phyloP scores from a whole-genome alignment of 805 yeast genomes.

The Metschnikowia santaceciliae region DNA sequence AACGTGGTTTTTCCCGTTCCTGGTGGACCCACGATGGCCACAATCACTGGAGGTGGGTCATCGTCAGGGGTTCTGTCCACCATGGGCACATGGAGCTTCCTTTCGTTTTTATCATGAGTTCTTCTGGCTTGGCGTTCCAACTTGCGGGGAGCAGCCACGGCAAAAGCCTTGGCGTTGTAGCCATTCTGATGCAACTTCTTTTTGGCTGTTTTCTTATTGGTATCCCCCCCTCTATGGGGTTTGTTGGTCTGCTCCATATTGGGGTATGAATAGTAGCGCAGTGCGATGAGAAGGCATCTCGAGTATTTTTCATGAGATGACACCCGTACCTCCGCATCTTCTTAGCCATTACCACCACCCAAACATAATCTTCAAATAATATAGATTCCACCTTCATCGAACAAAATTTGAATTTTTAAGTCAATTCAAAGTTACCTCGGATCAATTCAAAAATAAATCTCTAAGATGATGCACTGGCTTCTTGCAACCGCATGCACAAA shows the following conservation, averaged over 20 bases:
- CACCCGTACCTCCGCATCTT: conserved; percentile 3
- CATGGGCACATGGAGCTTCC: conserved; percentile 93
- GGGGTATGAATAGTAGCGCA: conserved; percentile 11
- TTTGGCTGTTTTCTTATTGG: conserved; percentile 58
- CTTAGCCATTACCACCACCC: no score
- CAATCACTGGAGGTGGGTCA: conserved; percentile 94
- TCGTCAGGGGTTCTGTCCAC: conserved; percentile 96
- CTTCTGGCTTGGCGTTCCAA: conserved; percentile 80
- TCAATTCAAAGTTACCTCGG: no score
- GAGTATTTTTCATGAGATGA: conserved; percentile 4
- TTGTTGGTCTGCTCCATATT: conserved; percentile 59
- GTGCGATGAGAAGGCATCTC: conserved; percentile 8
- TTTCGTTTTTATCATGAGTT: conserved; percentile 77
- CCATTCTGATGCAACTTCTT: conserved; percentile 88
- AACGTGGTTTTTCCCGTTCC: conserved; percentile 97
- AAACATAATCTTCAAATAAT: no score
- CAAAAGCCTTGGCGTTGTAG: conserved; percentile 42
- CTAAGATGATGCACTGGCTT: not conserved
- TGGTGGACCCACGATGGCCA: conserved; percentile 97
- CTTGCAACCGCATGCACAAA: not conserved
- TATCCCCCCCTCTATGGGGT: conserved; percentile 64
- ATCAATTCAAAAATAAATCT: not conserved
- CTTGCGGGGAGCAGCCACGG: conserved; percentile 66
- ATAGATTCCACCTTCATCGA: no score
- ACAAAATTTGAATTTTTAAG: no score